Evolutionary conservation across 1,284 basidiomycete genomes (phyloP).

Genomic region (Anthracocystis setariae): DNA sequence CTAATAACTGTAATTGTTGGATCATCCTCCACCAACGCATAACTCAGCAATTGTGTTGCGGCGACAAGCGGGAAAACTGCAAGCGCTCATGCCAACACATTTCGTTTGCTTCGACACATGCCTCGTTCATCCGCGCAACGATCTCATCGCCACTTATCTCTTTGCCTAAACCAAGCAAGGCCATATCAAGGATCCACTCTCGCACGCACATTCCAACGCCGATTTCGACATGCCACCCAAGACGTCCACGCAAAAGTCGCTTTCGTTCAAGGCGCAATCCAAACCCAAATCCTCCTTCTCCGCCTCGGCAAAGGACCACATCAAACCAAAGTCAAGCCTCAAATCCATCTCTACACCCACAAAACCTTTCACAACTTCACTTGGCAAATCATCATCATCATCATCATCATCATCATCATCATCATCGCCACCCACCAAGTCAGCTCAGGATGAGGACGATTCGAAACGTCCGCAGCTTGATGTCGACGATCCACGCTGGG

Average conservation of each 20-base stretch:
- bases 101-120: not conserved
- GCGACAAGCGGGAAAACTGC: not conserved
- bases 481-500: conserved; percentile 48
- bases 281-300: conserved; percentile 47
- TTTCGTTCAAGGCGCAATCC: conserved; percentile 39
- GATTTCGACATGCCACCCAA: conserved; percentile 29
- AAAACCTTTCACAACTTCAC: conserved; percentile 17
- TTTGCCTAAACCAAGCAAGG: not conserved
- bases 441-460: conserved; percentile 15
- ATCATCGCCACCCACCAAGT: conserved; percentile 5
- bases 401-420: too few relatives aligned
- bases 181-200: not conserved
- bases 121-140: too few relatives aligned
- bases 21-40: not conserved
- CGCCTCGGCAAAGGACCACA: conserved; percentile 26
- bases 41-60: not conserved
- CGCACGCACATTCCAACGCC: not conserved
- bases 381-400: conserved; percentile 14
- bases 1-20: too few relatives aligned
- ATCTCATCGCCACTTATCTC: not conserved
- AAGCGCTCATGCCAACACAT: not conserved
- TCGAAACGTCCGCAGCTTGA: conserved; percentile 39
- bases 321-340: conserved; percentile 23
- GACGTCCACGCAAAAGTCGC: conserved; percentile 30
- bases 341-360: conserved; percentile 17